These are phyloP conservation scores for Clonostachys byssicola DNA, from an alignment of 2,329 filamentous ascomycete species.

Conservation along the genomic window DNA sequence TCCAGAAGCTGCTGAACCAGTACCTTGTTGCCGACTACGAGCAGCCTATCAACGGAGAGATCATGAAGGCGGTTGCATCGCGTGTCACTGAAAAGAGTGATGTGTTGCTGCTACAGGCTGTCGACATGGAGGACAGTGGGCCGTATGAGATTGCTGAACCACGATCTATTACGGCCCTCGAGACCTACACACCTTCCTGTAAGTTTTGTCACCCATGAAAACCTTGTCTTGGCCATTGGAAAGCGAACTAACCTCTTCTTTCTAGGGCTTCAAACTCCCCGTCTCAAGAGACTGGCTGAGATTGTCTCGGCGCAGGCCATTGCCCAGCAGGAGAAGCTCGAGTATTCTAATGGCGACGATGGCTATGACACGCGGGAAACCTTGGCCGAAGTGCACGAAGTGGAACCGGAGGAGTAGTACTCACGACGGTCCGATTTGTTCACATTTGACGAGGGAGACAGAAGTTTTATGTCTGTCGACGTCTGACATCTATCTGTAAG, in stretches of 20 bases:
- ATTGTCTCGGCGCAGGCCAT: constrained; percentile 97
- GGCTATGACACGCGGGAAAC: constrained; percentile 33
- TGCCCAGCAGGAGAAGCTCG: constrained; percentile 85
- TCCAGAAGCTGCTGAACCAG: constrained; percentile 97
- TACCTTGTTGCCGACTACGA: constrained; percentile 98
- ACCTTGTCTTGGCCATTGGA: background rate
- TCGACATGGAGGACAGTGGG: constrained; percentile 98
- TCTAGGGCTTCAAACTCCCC: constrained; percentile 88
- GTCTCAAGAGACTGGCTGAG: constrained; percentile 93
- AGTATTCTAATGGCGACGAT: constrained; percentile 44
- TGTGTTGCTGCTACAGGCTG: constrained; percentile 84
- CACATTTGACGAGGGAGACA: too few relatives aligned
- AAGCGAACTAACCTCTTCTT: constrained; percentile 15
- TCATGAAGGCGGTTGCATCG: constrained; percentile 98
- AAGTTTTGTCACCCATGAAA: constrained; percentile 28
- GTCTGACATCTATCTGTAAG: background rate
- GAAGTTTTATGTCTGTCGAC: too few relatives aligned
- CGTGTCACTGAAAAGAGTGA: constrained; percentile 98
- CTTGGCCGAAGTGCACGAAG: constrained; percentile 47
- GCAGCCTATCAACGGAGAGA: constrained; percentile 98
- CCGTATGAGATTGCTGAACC: constrained; percentile 98
- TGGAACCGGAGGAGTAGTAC: constrained; percentile 19
- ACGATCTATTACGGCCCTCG: constrained; percentile 88
- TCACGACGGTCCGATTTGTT: background rate
- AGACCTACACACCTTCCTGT: constrained; percentile 98